Evolutionary conservation across 163 green algal genomes (phyloP), one percentile per base, ranked within the genome.

Genomic region (Chlorella variabilis): DNA sequence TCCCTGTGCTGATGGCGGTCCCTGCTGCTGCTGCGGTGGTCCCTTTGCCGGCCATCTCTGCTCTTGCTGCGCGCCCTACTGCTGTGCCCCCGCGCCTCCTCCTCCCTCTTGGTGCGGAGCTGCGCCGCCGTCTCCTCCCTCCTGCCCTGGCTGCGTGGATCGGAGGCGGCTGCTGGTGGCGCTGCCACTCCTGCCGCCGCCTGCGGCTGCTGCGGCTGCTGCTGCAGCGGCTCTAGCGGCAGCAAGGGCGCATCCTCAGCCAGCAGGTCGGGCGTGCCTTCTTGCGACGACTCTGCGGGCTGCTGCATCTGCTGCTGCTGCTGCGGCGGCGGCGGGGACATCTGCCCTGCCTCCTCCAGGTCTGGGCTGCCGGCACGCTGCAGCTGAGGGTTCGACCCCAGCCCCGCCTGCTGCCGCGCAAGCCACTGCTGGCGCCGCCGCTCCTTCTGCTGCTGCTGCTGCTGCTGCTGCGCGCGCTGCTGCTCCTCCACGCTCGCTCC

Each of bases 21-120:
- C 27, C 29, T 45, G 68, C 42, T 61, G 65, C 69, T 39, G 29
- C 45, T 76, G 65, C 42, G 69, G 45, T 15, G n/a, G n/a, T n/a
- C n/a, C 11, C 39, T 36, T 25, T 36, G 34, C 20, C 39, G 51
- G 66, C 38, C 31, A 25, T 56, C 20, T 18, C 68, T 39, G n/a
- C 25, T 34, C 39, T 56, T 54, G 38, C 27, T 23, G 38, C 39
- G 21, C 1, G 8, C 23, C 66, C 45, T 54, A 54, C 45, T 54
- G 45, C 66, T 54, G 39, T 36, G 25, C 25, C 23, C 27, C 38
- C 33, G 4, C 21, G 2, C 23, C 29, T 74, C 8, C 39, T 33
- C 3, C n/a, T 38, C 21, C 8, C 33, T 33, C n/a, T 67, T 4
- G 1, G 3, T 7, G 27, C 38, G n/a, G 18, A 42, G 38, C 42